These are phyloP conservation scores for Nakazawaea wyomingensis DNA, from an alignment of 805 yeast genomes.

Conservation along the genomic window DNA sequence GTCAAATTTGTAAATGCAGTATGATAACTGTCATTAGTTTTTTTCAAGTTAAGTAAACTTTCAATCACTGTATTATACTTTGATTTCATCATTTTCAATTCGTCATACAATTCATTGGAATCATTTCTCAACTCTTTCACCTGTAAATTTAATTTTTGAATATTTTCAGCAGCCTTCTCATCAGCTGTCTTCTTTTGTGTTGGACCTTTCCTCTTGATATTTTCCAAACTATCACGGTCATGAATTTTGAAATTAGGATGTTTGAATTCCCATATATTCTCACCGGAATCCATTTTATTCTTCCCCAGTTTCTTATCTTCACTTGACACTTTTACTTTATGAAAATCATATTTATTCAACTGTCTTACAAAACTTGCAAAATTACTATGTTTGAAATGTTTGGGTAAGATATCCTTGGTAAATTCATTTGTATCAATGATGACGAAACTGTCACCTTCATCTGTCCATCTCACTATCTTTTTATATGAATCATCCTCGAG, in stretches of 20 bases:
- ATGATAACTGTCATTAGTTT: slow-evolving; percentile 51
- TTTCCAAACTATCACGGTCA: slow-evolving; percentile 75
- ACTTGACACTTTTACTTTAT: slow-evolving; percentile 76
- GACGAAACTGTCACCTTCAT: slow-evolving; percentile 78
- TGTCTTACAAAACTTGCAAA: slow-evolving; percentile 95
- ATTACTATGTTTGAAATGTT: slow-evolving; percentile 91
- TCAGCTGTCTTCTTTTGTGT: slow-evolving; percentile 37
- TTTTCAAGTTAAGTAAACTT: slow-evolving; percentile 50
- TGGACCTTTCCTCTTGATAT: slow-evolving; percentile 81
- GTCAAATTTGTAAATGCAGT: slow-evolving; percentile 46
- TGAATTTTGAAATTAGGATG: slow-evolving; percentile 83
- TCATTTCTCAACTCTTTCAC: slow-evolving; percentile 24
- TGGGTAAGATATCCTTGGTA: slow-evolving; percentile 82
- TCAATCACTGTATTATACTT: slow-evolving; percentile 65
- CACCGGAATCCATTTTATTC: slow-evolving; percentile 52
- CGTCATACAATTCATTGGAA: slow-evolving; percentile 29
- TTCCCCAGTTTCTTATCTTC: slow-evolving; percentile 46
- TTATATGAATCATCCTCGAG: slow-evolving; percentile 75
- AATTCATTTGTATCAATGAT: slow-evolving; percentile 88
- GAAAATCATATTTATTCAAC: slow-evolving; percentile 94
- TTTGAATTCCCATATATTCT: slow-evolving; percentile 89
- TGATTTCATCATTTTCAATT: slow-evolving; percentile 38
- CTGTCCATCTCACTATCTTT: slow-evolving; percentile 81
- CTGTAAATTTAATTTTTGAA: slow-evolving; percentile 25
- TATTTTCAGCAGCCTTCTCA: slow-evolving; percentile 22